A percentile compares a stretch with the other conserved stretches of the same genome.
These are phyloP conservation scores for Coniferiporia sulphurascens DNA, from an alignment of 1,284 basidiomycete species.

Conservation along the genomic window DNA sequence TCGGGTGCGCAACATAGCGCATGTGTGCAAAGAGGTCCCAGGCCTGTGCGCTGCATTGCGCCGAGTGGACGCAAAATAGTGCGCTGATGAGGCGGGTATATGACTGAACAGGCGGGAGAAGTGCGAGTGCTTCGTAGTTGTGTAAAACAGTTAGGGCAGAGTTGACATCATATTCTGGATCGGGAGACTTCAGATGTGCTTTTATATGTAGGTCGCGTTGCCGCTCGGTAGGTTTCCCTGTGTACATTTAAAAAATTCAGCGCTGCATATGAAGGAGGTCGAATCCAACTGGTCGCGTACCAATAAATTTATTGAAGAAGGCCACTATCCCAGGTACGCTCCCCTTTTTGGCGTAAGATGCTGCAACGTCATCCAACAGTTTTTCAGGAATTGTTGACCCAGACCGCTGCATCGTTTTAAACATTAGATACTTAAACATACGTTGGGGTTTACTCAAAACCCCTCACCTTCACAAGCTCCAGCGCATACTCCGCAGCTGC, in stretches of 20 bases:
- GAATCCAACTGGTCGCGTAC: too few species aligned
- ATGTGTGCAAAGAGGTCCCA: conserved; percentile 96
- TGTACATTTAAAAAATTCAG: neutral
- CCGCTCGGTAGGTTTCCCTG: conserved; percentile 43
- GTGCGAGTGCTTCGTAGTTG: conserved; percentile 53
- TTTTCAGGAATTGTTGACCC: conserved; percentile 36
- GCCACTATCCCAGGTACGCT: conserved; percentile 42
- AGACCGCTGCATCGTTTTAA: conserved; percentile 33
- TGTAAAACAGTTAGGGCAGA: conserved; percentile 59
- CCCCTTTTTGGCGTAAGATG: conserved; percentile 44
- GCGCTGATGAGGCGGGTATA: conserved; percentile 60
- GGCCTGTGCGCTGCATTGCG: conserved; percentile 63
- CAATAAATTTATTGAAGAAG: conserved; percentile 39
- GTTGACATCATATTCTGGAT: conserved; percentile 42
- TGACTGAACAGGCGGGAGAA: conserved; percentile 56
- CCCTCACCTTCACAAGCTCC: conserved; percentile 48
- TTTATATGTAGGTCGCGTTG: conserved; percentile 69
- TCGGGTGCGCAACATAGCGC: conserved; percentile 89
- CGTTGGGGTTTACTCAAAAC: neutral
- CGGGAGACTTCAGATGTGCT: conserved; percentile 45
- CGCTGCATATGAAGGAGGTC: conserved; percentile 1
- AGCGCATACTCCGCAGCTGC: conserved; percentile 33
- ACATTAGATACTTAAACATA: neutral
- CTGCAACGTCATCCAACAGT: conserved; percentile 42
- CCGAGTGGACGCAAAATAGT: conserved; percentile 49